Evolutionary conservation across 108 stramenopile genomes (phyloP).

Genomic region (Conticribra guillardii): DNA sequence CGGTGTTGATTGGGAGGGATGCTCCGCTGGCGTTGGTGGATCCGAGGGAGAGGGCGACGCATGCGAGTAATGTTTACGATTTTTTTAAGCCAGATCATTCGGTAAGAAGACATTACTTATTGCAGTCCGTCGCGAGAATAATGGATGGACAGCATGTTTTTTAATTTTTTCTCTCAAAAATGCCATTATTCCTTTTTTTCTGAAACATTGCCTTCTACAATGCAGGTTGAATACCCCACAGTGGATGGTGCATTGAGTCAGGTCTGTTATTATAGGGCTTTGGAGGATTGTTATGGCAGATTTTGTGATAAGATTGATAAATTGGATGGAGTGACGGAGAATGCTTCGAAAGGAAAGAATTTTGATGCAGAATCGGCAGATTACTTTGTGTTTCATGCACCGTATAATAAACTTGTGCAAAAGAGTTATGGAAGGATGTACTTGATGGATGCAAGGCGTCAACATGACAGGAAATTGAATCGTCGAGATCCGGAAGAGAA

Average conservation of each 20-base stretch:
- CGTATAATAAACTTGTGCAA: constrained; percentile 99
- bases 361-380: constrained; percentile 78
- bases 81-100: constrained; percentile 97
- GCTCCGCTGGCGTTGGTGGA: constrained; percentile 85
- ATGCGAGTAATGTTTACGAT: constrained; percentile 94
- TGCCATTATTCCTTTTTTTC: no score
- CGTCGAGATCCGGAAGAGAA: constrained; percentile 40
- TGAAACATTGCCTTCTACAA: no score
- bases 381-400: constrained; percentile 96
- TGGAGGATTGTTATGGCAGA: constrained; percentile 91
- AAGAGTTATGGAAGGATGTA: constrained; percentile 92
- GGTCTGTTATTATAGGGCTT: constrained; percentile 92
- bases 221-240: constrained; percentile 94
- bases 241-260: constrained; percentile 96
- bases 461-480: constrained; percentile 21
- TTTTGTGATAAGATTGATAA: constrained; percentile 74
- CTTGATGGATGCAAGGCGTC: constrained; percentile 83
- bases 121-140: no score
- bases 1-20: constrained; percentile 91
- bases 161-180: no score
- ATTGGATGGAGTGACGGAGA: constrained; percentile 20
- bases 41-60: constrained; percentile 82
- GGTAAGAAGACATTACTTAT: no score
- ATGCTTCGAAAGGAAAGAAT: constrained; percentile 11
- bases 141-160: no score